Evolutionary conservation across 2,329 filamentous ascomycete species (phyloP).

Genomic region (Lachnellula subtilissima): DNA sequence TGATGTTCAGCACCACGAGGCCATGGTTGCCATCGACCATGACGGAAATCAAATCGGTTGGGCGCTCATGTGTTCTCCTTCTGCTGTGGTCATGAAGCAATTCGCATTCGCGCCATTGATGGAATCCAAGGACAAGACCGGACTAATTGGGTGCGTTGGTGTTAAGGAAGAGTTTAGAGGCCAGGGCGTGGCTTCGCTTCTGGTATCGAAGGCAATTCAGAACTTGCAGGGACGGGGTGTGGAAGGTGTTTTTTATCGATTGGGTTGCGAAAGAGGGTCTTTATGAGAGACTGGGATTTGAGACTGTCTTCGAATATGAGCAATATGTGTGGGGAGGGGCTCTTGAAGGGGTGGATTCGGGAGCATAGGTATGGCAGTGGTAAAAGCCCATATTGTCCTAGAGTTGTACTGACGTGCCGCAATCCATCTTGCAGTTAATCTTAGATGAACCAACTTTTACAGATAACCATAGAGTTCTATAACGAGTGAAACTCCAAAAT

Average conservation of each 20-base stretch:
- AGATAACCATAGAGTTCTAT: too few species aligned
- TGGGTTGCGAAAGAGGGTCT: slow-evolving; percentile 39
- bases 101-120: slow-evolving; percentile 39
- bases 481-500: background rate
- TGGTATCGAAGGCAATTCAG: slow-evolving; percentile 40
- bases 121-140: slow-evolving; percentile 36
- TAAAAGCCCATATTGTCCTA: background rate
- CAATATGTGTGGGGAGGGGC: background rate
- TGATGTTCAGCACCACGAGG: slow-evolving; percentile 29
- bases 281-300: slow-evolving; percentile 41
- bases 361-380: background rate
- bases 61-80: slow-evolving; percentile 40
- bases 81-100: slow-evolving; percentile 29
- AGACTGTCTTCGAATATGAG: slow-evolving; percentile 37
- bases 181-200: slow-evolving; percentile 37
- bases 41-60: slow-evolving; percentile 38
- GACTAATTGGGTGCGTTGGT: slow-evolving; percentile 41
- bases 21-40: slow-evolving; percentile 39
- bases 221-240: slow-evolving; percentile 38
- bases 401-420: too few species aligned
- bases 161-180: slow-evolving; percentile 36
- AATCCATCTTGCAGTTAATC: too few species aligned
- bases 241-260: slow-evolving; percentile 40
- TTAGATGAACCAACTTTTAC: too few species aligned
- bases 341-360: background rate